Evolutionary conservation across 2,329 filamentous ascomycete species (phyloP), one percentile per base, ranked within the genome.

Genomic region (Colletotrichum sp.): DNA sequence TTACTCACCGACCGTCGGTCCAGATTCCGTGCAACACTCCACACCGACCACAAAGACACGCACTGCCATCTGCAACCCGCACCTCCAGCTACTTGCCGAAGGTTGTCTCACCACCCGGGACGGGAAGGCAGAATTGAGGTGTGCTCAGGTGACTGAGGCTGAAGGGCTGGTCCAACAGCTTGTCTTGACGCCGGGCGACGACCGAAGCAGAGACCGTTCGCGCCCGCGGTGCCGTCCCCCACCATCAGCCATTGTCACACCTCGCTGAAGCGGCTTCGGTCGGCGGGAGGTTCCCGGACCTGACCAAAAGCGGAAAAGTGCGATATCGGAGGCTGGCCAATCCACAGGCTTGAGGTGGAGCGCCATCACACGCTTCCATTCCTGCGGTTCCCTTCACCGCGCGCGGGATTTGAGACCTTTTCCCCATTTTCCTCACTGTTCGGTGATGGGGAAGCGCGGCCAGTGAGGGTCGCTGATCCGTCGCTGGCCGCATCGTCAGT

Each of bases 251-350:
- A 67, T 65, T n/a, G 74, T 74, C 70, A 74, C 64, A 74, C 65
- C 65, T 74, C 70, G 70, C 62, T 76, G 58, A 65, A 61, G 72
- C 74, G 61, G 69, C 68, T 60, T 71, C 71, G 55, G 70, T 65
- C 61, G 39, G 58, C 74, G 75, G 58, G 66, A 62, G 55, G 55
- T 58, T 58, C 55, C 55, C 39, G 43, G 58, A 13, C 43, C 66
- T 71, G 56, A 48, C 70, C 75, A n/a, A 58, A 75, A 76, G 34
- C 62, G 66, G 71, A 62, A 76, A 75, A 39, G 64, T 56, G 75
- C 67, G 56, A 76, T 61, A 52, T 65, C 66, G 56, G 67, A 71
- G 58, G 55, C 58, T 69, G 30, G 58, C 74, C 74, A 76, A 76
- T 69, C 48, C 67, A 55, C 34, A 36, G 18, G 62, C 32, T 55